A percentile compares a stretch with the other conserved stretches of the same genome.
Evolutionary conservation across 176 grass and related monocot genomes (phyloP).

Genomic region (Eremochloa ophiuroides): DNA sequence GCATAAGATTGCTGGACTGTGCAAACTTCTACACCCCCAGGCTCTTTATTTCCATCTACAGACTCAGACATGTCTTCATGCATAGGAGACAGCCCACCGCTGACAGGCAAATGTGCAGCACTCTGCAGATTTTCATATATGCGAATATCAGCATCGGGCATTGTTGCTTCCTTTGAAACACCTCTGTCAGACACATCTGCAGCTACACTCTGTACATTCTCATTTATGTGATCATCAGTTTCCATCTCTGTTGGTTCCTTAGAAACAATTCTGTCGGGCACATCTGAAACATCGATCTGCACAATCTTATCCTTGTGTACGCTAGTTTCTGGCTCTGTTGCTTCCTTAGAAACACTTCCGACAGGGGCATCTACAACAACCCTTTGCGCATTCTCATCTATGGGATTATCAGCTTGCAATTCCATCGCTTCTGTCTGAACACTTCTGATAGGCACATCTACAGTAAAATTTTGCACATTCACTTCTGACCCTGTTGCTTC

Average conservation of each 20-base stretch:
- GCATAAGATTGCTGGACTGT: constrained; percentile 40
- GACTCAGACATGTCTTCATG: background rate
- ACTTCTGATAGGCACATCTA: constrained; percentile 19
- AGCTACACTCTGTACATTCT: background rate
- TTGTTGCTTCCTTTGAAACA: background rate
- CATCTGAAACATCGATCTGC: constrained; percentile 8
- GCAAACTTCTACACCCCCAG: background rate
- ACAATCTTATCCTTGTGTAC: constrained; percentile 16
- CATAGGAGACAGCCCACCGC: constrained; percentile 6
- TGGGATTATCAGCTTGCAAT: background rate
- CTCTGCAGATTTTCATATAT: constrained; percentile 12
- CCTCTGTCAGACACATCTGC: constrained; percentile 11
- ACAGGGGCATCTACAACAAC: constrained; percentile 20
- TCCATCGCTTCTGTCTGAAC: constrained; percentile 4
- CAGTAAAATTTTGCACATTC: background rate
- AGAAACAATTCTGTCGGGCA: background rate
- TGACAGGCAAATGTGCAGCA: background rate
- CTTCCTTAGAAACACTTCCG: background rate
- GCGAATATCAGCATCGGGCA: constrained; percentile 4
- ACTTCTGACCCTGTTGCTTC: background rate
- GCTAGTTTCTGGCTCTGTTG: constrained; percentile 2
- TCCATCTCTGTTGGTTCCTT: constrained; percentile 1
- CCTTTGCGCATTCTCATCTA: background rate
- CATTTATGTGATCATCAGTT: background rate
- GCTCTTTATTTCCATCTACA: background rate